phyloP scores from a whole-genome alignment of 2,329 filamentous ascomycete species.

The Amylocarpus encephaloides region DNA sequence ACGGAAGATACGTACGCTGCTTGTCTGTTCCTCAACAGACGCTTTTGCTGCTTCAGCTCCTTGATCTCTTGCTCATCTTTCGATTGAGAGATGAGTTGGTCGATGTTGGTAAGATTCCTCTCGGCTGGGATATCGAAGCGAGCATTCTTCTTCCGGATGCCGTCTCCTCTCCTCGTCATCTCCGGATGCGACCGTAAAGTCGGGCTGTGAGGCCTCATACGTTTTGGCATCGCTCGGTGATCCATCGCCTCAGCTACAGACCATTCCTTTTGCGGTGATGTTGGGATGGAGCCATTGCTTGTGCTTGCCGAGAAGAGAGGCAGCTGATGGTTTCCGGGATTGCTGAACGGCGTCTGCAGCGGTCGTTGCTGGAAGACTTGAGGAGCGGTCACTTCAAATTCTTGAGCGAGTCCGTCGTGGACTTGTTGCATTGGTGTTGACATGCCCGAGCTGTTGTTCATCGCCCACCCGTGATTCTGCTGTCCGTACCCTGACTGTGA shows the following conservation, averaged over 20 bases:
- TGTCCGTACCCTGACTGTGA: slow-evolving; percentile 37
- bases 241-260: slow-evolving; percentile 42
- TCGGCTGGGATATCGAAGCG: slow-evolving; percentile 95
- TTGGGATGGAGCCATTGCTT: slow-evolving; percentile 43
- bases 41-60: slow-evolving; percentile 97
- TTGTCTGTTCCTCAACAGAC: slow-evolving; percentile 87
- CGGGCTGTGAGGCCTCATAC: slow-evolving; percentile 62
- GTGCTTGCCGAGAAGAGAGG: slow-evolving; percentile 48
- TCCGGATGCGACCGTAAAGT: slow-evolving; percentile 67
- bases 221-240: slow-evolving; percentile 45
- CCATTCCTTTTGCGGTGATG: slow-evolving; percentile 56
- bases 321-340: slow-evolving; percentile 42
- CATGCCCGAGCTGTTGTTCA: slow-evolving; percentile 54
- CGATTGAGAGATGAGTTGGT: slow-evolving; percentile 81
- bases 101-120: slow-evolving; percentile 89
- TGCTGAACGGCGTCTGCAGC: slow-evolving; percentile 51
- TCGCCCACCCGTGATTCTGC: slow-evolving; percentile 26
- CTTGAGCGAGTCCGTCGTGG: slow-evolving; percentile 56
- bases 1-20: slow-evolving; percentile 69
- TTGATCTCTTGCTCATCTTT: slow-evolving; percentile 91
- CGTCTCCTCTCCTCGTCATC: slow-evolving; percentile 39
- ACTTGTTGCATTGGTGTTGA: slow-evolving; percentile 63
- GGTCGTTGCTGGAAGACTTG: slow-evolving; percentile 44
- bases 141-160: slow-evolving; percentile 98
- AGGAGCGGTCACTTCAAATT: slow-evolving; percentile 44